A percentile compares a stretch with the other conserved stretches of the same genome.
phyloP scores from a whole-genome alignment of 768 basidiomycete species.

The Russula vinacea region DNA sequence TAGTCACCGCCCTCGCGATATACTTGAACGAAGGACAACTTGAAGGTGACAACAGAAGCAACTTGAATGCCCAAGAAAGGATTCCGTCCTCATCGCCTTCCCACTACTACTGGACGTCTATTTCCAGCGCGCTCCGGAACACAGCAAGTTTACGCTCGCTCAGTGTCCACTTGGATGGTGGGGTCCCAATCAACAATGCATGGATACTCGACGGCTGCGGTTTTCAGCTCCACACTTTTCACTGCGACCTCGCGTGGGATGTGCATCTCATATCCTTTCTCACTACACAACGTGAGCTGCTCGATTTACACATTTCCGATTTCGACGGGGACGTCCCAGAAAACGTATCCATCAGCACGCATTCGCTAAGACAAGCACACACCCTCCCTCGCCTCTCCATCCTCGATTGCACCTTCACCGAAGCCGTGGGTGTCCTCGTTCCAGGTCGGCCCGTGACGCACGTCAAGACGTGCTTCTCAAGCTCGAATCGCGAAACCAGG shows the following conservation, averaged over 20 bases:
- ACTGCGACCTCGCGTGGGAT: conserved; percentile 69
- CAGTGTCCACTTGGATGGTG: conserved; percentile 44
- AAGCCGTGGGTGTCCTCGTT: conserved; percentile 55
- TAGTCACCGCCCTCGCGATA: conserved; percentile 57
- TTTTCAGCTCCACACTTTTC: conserved; percentile 58
- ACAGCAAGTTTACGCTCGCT: conserved; percentile 50
- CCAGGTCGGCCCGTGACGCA: conserved; percentile 58
- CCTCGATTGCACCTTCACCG: conserved; percentile 65
- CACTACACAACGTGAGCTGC: conserved; percentile 45
- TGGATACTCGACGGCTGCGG: conserved; percentile 43
- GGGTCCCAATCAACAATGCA: conserved; percentile 34
- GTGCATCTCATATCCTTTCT: conserved; percentile 51
- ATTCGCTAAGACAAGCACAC: conserved; percentile 33
- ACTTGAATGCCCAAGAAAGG: conserved; percentile 27
- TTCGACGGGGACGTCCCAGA: conserved; percentile 35
- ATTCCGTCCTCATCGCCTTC: conserved; percentile 34
- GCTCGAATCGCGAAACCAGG: conserved; percentile 47
- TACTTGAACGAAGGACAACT: conserved; percentile 36
- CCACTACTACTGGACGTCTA: conserved; percentile 48
- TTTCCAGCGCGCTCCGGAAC: conserved; percentile 50
- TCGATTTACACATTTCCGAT: conserved; percentile 47
- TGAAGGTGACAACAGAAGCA: conserved; percentile 28
- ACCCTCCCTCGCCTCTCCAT: conserved; percentile 49
- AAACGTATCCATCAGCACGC: conserved; percentile 26
- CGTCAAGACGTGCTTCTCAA: conserved; percentile 68